phyloP scores from a whole-genome alignment of 2,329 filamentous ascomycete species.

The Aspergillus spinulosporus region DNA sequence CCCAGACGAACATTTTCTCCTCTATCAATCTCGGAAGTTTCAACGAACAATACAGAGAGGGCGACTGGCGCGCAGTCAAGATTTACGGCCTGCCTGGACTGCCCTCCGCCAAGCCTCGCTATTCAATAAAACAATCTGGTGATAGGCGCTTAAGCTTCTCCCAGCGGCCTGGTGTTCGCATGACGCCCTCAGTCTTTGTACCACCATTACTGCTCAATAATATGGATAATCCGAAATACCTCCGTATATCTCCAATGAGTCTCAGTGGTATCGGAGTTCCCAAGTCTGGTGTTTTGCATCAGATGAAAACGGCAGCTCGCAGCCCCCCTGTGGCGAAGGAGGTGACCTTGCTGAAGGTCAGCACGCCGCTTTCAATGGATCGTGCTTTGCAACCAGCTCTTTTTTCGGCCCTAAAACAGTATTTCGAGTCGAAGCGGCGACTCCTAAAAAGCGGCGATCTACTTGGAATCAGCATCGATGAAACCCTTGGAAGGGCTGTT shows the following conservation, averaged over 20 bases:
- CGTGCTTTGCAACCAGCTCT: constrained; percentile 80
- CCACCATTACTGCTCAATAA: constrained; percentile 88
- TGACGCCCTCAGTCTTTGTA: constrained; percentile 68
- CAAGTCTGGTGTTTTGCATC: constrained; percentile 59
- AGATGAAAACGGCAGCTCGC: constrained; percentile 46
- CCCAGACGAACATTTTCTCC: constrained; percentile 58
- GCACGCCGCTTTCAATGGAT: constrained; percentile 85
- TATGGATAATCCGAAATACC: constrained; percentile 72
- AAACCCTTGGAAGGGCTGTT: constrained; percentile 75
- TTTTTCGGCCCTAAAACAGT: constrained; percentile 79
- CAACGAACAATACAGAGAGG: constrained; percentile 52
- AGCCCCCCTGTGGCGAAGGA: constrained; percentile 67
- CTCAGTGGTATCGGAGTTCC: constrained; percentile 45
- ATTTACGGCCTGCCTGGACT: constrained; percentile 81
- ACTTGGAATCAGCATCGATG: constrained; percentile 85
- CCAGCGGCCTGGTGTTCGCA: constrained; percentile 45
- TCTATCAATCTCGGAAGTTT: constrained; percentile 61
- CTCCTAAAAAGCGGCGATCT: constrained; percentile 85
- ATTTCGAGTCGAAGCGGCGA: constrained; percentile 80
- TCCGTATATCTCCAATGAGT: constrained; percentile 68
- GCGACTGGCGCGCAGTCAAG: constrained; percentile 80
- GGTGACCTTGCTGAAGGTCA: constrained; percentile 83
- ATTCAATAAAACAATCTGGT: constrained; percentile 53
- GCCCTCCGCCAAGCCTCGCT: constrained; percentile 55
- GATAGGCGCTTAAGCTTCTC: constrained; percentile 58